Conservation (phyloP, 2,329 filamentous ascomycete genomes). For the Dactylonectria estremocensis region DNA sequence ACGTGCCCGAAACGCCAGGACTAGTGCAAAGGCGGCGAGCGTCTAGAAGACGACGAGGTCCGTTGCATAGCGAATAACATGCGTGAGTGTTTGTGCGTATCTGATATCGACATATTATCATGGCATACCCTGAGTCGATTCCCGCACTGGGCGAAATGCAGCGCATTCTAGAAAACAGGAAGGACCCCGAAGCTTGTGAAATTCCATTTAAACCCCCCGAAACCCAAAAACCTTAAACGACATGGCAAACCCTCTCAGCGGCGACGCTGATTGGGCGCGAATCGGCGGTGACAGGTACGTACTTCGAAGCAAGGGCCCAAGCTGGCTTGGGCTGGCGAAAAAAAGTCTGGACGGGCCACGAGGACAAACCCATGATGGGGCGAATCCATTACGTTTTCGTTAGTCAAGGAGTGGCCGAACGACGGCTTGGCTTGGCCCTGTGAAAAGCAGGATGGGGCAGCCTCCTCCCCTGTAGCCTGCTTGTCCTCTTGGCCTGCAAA, state of each 20-base stretch:
- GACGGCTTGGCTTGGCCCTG: slow-evolving; percentile 9
- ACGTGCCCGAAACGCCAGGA: not conserved
- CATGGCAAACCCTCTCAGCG: not conserved
- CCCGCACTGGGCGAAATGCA: not conserved
- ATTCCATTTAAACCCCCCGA: slow-evolving; percentile 17
- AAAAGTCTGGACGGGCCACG: slow-evolving; percentile 28
- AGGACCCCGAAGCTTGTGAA: not conserved
- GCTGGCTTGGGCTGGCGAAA: slow-evolving; percentile 3
- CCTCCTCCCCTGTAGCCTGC: not conserved
- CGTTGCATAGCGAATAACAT: no score
- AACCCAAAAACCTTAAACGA: slow-evolving; percentile 33
- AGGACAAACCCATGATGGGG: slow-evolving; percentile 29
- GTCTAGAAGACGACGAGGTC: no score
- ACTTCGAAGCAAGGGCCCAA: not conserved
- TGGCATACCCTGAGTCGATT: not conserved
- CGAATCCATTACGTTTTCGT: slow-evolving; percentile 40
- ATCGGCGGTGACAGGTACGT: not conserved
- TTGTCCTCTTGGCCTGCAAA: not conserved
- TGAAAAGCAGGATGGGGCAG: not conserved
- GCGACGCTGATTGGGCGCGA: slow-evolving; percentile 4
- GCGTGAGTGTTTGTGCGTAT: no score
- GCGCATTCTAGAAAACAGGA: not conserved
- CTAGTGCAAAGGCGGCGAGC: no score
- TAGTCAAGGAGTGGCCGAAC: slow-evolving; percentile 35
- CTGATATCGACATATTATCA: not conserved